Base-by-base conservation (phyloP, 805 yeast genomes). In the Pichia thaimueangensis region DNA sequence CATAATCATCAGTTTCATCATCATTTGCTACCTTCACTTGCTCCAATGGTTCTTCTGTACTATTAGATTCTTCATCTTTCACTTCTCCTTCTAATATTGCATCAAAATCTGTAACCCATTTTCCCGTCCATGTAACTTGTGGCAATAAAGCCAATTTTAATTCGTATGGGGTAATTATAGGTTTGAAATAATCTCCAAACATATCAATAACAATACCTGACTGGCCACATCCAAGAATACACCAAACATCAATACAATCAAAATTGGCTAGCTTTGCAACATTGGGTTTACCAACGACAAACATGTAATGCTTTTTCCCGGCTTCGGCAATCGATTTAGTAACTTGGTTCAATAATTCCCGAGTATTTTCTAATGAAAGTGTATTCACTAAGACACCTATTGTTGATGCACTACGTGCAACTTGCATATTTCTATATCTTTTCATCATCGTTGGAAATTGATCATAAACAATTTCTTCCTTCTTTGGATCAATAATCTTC, bases 231-330 rank as follows among this genome's bases (percentile, higher is more conserved):
- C 98, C 98, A 12, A 93, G 63, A 11, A 93, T 76, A 56, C 95
- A 89, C 97, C 98, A 93, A 19, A 86, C 73, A 52, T 93, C 97
- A 12, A 93, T 76, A n/a, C 78, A 80, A 48, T 91, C 98, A 58
- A 93, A 93, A 60, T 93, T 93, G 9, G 97, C 98, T 39, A 93
- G 68, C 56, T 93, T 93, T 21, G 98, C 96, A 16, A 93, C 97
- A 56, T 93, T 93, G 9, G 97, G 97, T 60, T 93, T 93, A 10
- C 98, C 98, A 4, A 93, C 97, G 4, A 89, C 97, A 65, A 93
- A 88, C 58, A 87, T 74, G 57, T 93, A 93, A 51, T 86, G 91
- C 57, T 93, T 93, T 63, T 93, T 93, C 2, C 86, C 96, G 0
- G 91, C 88, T 4, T 67, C 70, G 39, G 70, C 73, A 45, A 93